Percentiles rank a stretch among this genome's conserved stretches.
Conservation (phyloP, 352 stramenopile species). For the Globisporangium alternatum region DNA sequence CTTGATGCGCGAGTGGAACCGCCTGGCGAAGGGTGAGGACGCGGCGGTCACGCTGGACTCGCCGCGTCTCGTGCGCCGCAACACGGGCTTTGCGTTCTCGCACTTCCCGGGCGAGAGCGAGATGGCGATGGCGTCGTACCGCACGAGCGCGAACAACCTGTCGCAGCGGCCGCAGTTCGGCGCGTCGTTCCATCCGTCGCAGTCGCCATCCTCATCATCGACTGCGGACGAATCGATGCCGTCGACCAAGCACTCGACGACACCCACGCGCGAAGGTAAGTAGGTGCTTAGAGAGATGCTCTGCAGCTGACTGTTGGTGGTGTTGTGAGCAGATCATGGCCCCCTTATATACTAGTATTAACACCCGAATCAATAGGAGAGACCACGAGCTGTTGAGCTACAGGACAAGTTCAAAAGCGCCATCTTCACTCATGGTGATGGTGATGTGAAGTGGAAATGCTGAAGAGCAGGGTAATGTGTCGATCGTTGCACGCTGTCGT, state of each 20-base stretch:
- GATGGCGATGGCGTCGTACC: constrained; percentile 58
- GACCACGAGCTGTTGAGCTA: neutral
- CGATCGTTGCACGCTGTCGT: neutral
- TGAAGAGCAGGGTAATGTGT: neutral
- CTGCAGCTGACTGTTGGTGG: neutral
- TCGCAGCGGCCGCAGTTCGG: constrained; percentile 15
- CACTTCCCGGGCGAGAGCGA: constrained; percentile 71
- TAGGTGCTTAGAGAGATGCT: neutral
- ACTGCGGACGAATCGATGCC: constrained; percentile 56
- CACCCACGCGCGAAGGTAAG: neutral
- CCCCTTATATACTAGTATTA: constrained; percentile 12
- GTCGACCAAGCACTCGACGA: constrained; percentile 30
- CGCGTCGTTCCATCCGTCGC: constrained; percentile 15
- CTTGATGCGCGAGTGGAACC: constrained; percentile 90
- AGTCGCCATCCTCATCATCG: constrained; percentile 42
- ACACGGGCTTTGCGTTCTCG: constrained; percentile 87
- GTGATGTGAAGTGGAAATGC: neutral
- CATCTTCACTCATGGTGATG: neutral
- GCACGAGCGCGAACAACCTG: constrained; percentile 11
- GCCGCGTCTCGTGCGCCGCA: constrained; percentile 74
- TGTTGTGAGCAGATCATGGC: neutral
- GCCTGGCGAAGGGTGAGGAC: constrained; percentile 75
- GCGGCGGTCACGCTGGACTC: constrained; percentile 53
- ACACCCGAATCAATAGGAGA: constrained; percentile 1
- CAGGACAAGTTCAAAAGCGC: neutral